Evolutionary conservation across 2,329 filamentous ascomycete genomes (phyloP).

Genomic region (Claviceps citrina): DNA sequence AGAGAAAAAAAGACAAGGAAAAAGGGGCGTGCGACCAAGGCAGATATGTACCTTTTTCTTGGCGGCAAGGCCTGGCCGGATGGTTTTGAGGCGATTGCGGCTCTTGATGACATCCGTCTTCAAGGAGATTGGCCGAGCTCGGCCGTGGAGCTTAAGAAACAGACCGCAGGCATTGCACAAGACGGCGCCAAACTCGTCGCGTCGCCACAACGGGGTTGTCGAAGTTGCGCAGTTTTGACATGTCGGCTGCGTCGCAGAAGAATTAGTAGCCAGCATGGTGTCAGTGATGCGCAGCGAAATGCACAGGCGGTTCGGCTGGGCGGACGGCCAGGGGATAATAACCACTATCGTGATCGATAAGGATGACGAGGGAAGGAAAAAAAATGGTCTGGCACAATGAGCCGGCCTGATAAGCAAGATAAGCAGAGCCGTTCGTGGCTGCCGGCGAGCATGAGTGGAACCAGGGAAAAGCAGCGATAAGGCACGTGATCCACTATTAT

Average conservation of each 20-base stretch:
- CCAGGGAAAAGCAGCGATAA: slow-evolving; percentile 9
- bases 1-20: too few species aligned
- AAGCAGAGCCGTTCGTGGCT: slow-evolving; percentile 13
- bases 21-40: background rate
- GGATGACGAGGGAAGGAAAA: slow-evolving; percentile 21
- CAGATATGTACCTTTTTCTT: slow-evolving; percentile 58
- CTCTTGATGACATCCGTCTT: slow-evolving; percentile 99
- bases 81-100: slow-evolving; percentile 90
- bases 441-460: background rate
- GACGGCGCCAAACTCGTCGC: slow-evolving; percentile 88
- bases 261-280: slow-evolving; percentile 39
- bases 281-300: slow-evolving; percentile 19
- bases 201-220: slow-evolving; percentile 90
- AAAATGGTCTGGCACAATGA: slow-evolving; percentile 15
- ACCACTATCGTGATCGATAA: slow-evolving; percentile 22
- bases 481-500: slow-evolving; percentile 16
- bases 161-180: slow-evolving; percentile 97
- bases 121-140: slow-evolving; percentile 81
- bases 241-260: slow-evolving; percentile 63
- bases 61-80: slow-evolving; percentile 59
- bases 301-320: slow-evolving; percentile 10
- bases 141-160: slow-evolving; percentile 91
- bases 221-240: slow-evolving; percentile 95
- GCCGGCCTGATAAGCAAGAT: slow-evolving; percentile 22
- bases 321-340: slow-evolving; percentile 14